Conservation (phyloP, 192 early-diverging fungal genomes). For the Coemansia reversa region DNA sequence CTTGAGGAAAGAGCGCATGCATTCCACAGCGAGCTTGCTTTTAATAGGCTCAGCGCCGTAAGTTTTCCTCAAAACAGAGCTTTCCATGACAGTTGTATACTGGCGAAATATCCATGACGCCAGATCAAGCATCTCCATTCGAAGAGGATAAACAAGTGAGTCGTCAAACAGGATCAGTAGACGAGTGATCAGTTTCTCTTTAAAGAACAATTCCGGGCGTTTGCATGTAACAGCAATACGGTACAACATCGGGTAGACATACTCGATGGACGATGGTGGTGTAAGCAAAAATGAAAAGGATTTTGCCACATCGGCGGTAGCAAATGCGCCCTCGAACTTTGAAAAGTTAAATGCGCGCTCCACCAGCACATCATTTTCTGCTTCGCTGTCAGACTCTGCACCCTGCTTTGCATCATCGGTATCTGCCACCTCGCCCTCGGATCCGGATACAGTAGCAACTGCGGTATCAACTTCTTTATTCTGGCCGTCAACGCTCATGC, state of each 20-base stretch:
- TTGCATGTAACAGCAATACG: conserved; percentile 37
- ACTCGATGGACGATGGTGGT: conserved; percentile 34
- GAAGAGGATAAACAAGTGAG: conserved; percentile 22
- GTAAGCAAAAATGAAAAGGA: conserved; percentile 33
- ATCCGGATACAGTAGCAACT: neutral
- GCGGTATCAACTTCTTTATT: neutral
- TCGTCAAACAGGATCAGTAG: conserved; percentile 41
- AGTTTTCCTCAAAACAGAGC: conserved; percentile 18
- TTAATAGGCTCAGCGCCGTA: conserved; percentile 37
- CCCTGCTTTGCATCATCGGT: neutral
- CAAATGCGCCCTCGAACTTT: conserved; percentile 41
- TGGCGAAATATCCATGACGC: conserved; percentile 49
- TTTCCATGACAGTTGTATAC: conserved; percentile 39
- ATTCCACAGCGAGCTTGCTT: conserved; percentile 38
- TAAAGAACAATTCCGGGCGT: conserved; percentile 42
- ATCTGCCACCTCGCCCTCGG: conserved; percentile 8
- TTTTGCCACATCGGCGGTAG: conserved; percentile 32
- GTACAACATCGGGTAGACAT: conserved; percentile 43
- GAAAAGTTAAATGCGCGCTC: conserved; percentile 34
- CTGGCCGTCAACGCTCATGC: neutral
- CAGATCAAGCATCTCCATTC: conserved; percentile 34
- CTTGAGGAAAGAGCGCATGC: conserved; percentile 37
- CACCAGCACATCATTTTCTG: conserved; percentile 20
- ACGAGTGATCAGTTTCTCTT: conserved; percentile 22
- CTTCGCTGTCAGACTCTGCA: conserved; percentile 7